phyloP scores from a whole-genome alignment of 257 asterid species.

The Leonotis leonurus region DNA sequence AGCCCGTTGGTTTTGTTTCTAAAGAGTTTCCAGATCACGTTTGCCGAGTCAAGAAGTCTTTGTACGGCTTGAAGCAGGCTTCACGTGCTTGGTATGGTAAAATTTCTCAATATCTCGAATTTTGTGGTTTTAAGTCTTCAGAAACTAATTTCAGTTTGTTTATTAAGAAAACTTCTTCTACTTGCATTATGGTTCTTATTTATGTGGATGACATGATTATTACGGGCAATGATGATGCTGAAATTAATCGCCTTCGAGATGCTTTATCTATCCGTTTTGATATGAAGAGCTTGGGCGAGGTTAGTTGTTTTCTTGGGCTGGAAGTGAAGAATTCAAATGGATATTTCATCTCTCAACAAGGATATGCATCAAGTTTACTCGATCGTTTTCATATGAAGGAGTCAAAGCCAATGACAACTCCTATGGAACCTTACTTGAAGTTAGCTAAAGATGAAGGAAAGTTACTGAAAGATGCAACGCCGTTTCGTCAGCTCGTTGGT shows the following conservation, averaged over 20 bases:
- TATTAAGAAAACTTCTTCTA: no score
- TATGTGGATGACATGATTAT: constrained; percentile 17
- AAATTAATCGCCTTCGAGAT: background rate
- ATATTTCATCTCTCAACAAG: background rate
- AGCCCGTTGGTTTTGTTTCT: no score
- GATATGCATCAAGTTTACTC: constrained; percentile 2
- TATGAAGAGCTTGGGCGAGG: background rate
- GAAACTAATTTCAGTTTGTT: constrained; percentile 16
- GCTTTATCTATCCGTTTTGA: background rate
- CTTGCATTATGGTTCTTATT: no score
- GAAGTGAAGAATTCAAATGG: background rate
- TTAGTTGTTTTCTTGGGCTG: constrained; percentile 3
- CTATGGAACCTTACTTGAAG: constrained; percentile 16
- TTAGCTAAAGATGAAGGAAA: constrained; percentile 13
- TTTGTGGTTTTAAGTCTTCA: constrained; percentile 13
- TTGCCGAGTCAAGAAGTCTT: no score
- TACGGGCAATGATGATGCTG: background rate
- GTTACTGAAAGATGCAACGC: background rate
- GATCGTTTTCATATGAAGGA: background rate
- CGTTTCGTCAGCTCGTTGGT: constrained; percentile 20
- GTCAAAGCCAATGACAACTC: no score
- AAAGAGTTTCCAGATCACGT: no score
- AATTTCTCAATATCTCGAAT: constrained; percentile 18
- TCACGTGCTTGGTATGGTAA: constrained; percentile 26
- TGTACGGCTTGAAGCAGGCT: background rate